Base-by-base conservation (phyloP, 2,329 filamentous ascomycete species). In the Raffaelea arxii region DNA sequence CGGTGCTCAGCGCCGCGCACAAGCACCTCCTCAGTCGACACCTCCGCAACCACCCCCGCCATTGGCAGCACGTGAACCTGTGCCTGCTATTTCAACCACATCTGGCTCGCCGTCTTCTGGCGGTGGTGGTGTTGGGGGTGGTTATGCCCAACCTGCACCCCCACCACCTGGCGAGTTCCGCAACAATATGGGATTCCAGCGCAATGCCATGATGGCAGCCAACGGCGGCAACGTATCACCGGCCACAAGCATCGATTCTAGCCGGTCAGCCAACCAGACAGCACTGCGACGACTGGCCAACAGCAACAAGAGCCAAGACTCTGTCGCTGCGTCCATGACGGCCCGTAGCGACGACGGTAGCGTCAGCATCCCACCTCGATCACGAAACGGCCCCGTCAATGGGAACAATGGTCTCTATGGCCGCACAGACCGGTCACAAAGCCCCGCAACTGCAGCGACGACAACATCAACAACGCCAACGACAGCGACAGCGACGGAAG, bases 291-390 rank as follows among this genome's bases (percentile, higher is more conserved):
- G 71, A 51, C 59, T 76, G 25, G 66, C 68, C 2, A 65, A 68
- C 11, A 66, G 63, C 49, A 79, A 79, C 57, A 71, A 68, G 55
- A 80, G 75, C 51, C 76, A 79, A 52, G 77, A 80, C 46, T 79
- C 75, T 0, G 62, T 78, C 19, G 68, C 70, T 3, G 67, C 64
- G 3, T 75, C 74, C 0, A 59, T 73, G 2, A 69, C 65, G 1
- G 63, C 62, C 19, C 64, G 66, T 47, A 77, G 74, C 47, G 75
- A 78, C 41, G 76, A 79, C 55, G 62, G 65, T 4, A 63, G 60
- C 4, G 38, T 11, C 45, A 75, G 70, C 38, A 30, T 53, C 49
- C 75, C 35, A 66, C 73, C 75, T 2, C 68, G 73, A 21, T 78
- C 75, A 24, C 69, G 75, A 36, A 75, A 76, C 47, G 74, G 52